phyloP scores from a whole-genome alignment of 306 rosid species.

The Trichosanthes truncata region DNA sequence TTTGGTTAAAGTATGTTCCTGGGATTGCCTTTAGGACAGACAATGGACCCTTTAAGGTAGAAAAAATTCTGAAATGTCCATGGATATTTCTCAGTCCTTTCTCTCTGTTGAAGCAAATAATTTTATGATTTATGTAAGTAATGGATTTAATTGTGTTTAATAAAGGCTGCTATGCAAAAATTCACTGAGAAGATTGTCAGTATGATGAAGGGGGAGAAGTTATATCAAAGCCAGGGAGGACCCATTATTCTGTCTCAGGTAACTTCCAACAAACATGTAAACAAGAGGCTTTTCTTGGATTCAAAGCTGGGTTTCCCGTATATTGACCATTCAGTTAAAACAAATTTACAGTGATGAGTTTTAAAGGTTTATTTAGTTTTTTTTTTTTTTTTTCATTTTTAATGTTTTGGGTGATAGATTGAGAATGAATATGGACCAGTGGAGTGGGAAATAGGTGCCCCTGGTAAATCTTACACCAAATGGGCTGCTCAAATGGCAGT shows the following conservation, averaged over 20 bases:
- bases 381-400: background rate
- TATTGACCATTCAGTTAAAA: background rate
- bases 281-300: background rate
- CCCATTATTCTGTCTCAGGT: conserved; percentile 93
- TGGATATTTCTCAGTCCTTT: background rate
- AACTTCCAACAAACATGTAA: background rate
- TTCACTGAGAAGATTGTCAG: conserved; percentile 70
- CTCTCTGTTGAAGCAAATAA: background rate
- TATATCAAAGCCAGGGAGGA: conserved; percentile 89
- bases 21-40: conserved; percentile 85
- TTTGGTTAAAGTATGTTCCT: conserved; percentile 88
- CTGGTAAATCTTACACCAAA: conserved; percentile 75
- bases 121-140: background rate
- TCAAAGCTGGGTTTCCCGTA: conserved; percentile 10
- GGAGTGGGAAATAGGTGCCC: conserved; percentile 80
- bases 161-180: conserved; percentile 80
- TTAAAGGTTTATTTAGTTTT: background rate
- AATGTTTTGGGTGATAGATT: conserved; percentile 40
- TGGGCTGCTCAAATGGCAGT: conserved; percentile 98
- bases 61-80: background rate
- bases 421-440: conserved; percentile 93
- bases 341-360: background rate
- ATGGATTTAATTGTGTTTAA: conserved; percentile 1
- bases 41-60: conserved; percentile 84
- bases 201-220: conserved; percentile 70